Conservation (phyloP, 345 rosid species). For the Raphanus raphanistrum region DNA sequence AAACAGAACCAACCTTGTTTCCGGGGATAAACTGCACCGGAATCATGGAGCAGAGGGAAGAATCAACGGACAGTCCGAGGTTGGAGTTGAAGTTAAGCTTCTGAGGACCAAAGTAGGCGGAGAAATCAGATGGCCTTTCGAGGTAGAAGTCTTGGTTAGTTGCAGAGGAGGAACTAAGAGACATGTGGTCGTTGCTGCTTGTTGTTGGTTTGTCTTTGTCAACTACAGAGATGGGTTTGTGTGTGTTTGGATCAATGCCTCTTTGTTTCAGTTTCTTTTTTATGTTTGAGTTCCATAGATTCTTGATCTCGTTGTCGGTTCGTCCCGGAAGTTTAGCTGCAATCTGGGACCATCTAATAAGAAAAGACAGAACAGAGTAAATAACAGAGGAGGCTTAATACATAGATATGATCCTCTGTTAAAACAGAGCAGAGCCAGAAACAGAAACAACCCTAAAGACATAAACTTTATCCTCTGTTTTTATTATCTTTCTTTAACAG, state of each 20-base stretch:
- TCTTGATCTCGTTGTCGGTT: constrained; percentile 41
- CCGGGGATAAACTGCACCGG: constrained; percentile 41
- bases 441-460: background rate
- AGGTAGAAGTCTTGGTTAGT: constrained; percentile 42
- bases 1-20: constrained; percentile 33
- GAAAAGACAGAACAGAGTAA: background rate
- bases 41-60: constrained; percentile 46
- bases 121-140: constrained; percentile 36
- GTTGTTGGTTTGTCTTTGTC: background rate
- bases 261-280: constrained; percentile 30
- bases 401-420: no score
- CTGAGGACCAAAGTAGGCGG: constrained; percentile 50
- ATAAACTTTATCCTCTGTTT: background rate
- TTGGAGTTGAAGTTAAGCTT: constrained; percentile 42
- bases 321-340: constrained; percentile 30
- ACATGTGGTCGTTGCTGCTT: constrained; percentile 5
- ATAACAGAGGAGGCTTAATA: background rate
- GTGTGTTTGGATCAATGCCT: constrained; percentile 32
- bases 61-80: constrained; percentile 33
- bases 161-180: constrained; percentile 32
- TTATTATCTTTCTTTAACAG: background rate
- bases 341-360: constrained; percentile 34
- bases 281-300: constrained; percentile 30
- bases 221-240: constrained; percentile 31
- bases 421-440: no score